Evolutionary conservation across 148 eudicot species (phyloP).

Genomic region (Amaranthus hypochondriacus): DNA sequence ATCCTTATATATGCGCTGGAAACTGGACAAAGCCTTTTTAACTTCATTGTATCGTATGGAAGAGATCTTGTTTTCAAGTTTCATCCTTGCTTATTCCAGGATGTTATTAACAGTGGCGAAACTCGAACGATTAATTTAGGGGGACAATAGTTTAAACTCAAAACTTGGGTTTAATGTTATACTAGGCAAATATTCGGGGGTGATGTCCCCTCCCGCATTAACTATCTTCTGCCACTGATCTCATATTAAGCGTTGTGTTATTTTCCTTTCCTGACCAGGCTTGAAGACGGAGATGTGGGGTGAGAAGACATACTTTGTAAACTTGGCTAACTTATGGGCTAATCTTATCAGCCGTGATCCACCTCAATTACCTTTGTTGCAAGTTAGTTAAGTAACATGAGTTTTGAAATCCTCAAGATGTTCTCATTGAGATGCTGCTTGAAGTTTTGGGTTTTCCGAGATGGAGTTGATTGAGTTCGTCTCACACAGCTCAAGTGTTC

Average conservation of each 20-base stretch:
- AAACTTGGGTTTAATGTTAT: no score
- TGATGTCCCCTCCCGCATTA: no score
- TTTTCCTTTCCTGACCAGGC: slow-evolving; percentile 28
- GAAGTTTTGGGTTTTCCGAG: neutral
- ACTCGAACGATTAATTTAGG: no score
- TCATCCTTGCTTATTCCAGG: neutral
- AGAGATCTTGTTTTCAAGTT: neutral
- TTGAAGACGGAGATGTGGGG: slow-evolving; percentile 56
- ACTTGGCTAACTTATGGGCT: slow-evolving; percentile 76
- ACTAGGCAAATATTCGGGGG: no score
- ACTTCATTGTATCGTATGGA: neutral
- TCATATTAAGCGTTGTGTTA: neutral
- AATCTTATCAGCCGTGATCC: slow-evolving; percentile 56
- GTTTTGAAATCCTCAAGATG: neutral
- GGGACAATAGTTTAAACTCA: no score
- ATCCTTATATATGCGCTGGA: neutral
- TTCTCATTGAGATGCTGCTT: neutral
- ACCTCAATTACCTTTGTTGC: slow-evolving; percentile 53
- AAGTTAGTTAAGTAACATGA: slow-evolving; percentile 26
- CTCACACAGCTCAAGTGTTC: neutral
- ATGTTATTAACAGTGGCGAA: neutral
- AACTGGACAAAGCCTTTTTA: neutral
- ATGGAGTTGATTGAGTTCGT: neutral
- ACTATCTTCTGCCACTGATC: neutral
- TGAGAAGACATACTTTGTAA: slow-evolving; percentile 46